Percentiles rank a stretch among this genome's conserved stretches.
These are phyloP conservation scores for Byssothecium circinans DNA, from an alignment of 2,329 filamentous ascomycete species.

Conservation along the genomic window DNA sequence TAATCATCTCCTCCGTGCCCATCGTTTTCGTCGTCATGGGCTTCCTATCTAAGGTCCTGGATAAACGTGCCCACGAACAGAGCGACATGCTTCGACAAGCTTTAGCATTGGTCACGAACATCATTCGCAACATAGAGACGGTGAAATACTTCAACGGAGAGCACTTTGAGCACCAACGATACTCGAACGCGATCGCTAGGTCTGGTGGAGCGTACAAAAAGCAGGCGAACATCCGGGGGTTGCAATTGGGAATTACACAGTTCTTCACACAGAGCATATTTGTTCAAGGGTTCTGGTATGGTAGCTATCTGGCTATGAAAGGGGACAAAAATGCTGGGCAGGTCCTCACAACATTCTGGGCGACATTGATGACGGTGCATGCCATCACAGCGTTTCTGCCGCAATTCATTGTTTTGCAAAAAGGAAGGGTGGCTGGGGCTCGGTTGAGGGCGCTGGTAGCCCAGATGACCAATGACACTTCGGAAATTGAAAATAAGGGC, in stretches of 20 bases:
- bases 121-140: conserved; percentile 74
- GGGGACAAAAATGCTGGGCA: conserved; percentile 63
- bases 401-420: conserved; percentile 75
- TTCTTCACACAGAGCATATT: conserved; percentile 79
- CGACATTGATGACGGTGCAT: conserved; percentile 74
- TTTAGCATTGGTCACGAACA: conserved; percentile 70
- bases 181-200: conserved; percentile 57
- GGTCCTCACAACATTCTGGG: conserved; percentile 83
- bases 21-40: conserved; percentile 64
- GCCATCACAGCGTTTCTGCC: conserved; percentile 74
- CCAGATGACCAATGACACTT: conserved; percentile 33
- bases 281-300: conserved; percentile 88
- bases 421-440: conserved; percentile 73
- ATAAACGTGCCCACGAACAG: conserved; percentile 69
- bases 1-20: conserved; percentile 74
- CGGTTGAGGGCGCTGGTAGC: conserved; percentile 57
- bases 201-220: conserved; percentile 66
- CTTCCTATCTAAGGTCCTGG: conserved; percentile 62
- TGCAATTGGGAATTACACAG: conserved; percentile 73
- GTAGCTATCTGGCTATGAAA: conserved; percentile 66
- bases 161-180: conserved; percentile 68
- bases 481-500: conserved; percentile 15
- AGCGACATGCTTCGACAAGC: conserved; percentile 67
- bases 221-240: conserved; percentile 68
- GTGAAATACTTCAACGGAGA: conserved; percentile 86